Evolutionary conservation across 805 yeast genomes (phyloP), one percentile per base, ranked within the genome.

Genomic region (Cyberlindnera maclurae): DNA sequence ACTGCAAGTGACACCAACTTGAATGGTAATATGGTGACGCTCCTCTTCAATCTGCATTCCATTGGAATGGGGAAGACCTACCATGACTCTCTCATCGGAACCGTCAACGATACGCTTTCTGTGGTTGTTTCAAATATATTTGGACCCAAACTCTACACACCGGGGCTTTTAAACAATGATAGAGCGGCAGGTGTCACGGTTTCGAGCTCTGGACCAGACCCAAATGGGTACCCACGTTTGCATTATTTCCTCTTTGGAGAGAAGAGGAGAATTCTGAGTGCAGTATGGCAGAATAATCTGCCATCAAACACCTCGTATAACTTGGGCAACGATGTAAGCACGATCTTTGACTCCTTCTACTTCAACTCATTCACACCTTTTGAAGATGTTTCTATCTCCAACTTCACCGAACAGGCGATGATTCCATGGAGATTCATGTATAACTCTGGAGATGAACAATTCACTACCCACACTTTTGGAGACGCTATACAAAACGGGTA

Each of bases 401-500:
- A 37, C 1, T 33, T 38, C 26, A 24, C 33, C 2, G 8, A 20
- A 5, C 32, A 44, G 10, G 38, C 42, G 11, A 32, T 34, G 3
- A 10, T 50, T 4, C 44, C 62, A 12, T 70, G 73, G 71, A 52
- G 66, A 32, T 62, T 60, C 33, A 44, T 66, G 0, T 60, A 62
- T 34, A 79, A 79, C 45, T 44, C 57, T 26, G 38, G 64, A 0
- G 55, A 58, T 24, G 74, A 77, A 41, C 45, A 58, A 1, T 80
- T 73, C 51, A 57, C 70, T 0, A 46, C 61, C 12, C 43, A 40
- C 0, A 46, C 70, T 1, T 60, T 78, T 29, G 50, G 53, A 29
- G 46, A 60, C 3, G 65, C 66, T 32, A 54, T 78, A 4, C 42
- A 58, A 15, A 68, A 80, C 48, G 97, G 96, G 0, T 71, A 64